These are phyloP conservation scores for Brachypodium distachyon DNA, from an alignment of 202 grass and related monocot species.

Conservation along the genomic window DNA sequence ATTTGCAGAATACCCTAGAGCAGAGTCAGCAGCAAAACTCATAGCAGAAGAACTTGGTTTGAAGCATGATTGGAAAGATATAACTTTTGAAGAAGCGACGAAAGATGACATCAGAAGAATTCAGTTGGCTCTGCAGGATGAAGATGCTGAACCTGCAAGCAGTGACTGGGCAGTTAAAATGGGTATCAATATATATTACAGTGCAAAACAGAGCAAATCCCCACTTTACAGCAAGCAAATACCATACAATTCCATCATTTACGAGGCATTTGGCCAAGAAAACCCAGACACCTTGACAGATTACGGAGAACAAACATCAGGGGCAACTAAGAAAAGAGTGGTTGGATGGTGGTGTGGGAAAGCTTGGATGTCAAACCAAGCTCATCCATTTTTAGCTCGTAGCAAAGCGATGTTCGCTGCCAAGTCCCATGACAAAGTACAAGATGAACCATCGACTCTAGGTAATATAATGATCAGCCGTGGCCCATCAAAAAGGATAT, in stretches of 20 bases:
- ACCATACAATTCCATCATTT: conserved; percentile 95
- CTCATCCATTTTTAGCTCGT: conserved; percentile 65
- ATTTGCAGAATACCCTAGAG: conserved; percentile 84
- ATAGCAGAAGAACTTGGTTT: conserved; percentile 71
- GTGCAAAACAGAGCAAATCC: conserved; percentile 91
- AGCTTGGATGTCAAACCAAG: conserved; percentile 98
- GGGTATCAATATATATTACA: conserved; percentile 97
- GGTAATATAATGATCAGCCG: conserved; percentile 5
- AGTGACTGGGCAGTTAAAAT: conserved; percentile 97
- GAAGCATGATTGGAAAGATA: conserved; percentile 69
- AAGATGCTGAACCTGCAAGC: conserved; percentile 81
- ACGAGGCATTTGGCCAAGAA: conserved; percentile 79
- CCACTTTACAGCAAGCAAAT: conserved; percentile 96
- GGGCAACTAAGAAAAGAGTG: conserved; percentile 75
- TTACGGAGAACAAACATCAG: conserved; percentile 17
- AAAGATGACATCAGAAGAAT: conserved; percentile 59
- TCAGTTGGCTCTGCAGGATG: conserved; percentile 57
- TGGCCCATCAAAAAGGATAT: conserved; percentile 18
- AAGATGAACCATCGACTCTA: conserved; percentile 18
- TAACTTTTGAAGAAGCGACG: conserved; percentile 57
- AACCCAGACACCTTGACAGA: conserved; percentile 34
- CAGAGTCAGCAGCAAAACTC: conserved; percentile 69
- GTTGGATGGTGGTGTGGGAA: conserved; percentile 94
- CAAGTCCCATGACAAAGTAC: conserved; percentile 19
- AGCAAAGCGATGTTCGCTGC: conserved; percentile 29